Conservation (phyloP, 106 monocot species). For the Dactylorhiza incarnata region DNA sequence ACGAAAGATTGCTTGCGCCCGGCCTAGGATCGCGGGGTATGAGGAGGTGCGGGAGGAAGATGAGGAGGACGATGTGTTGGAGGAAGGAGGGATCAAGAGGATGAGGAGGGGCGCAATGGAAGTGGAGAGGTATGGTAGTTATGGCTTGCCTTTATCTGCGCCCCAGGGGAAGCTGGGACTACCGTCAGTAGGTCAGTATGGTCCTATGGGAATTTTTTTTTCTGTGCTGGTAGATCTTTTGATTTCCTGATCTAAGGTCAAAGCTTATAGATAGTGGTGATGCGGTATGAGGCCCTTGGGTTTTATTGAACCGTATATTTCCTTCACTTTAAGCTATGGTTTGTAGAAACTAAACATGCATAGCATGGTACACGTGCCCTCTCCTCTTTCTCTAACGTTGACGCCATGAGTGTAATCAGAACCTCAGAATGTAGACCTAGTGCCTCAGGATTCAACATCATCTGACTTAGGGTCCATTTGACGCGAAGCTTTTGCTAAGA, state of each 20-base stretch:
- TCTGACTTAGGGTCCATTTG: too few species aligned
- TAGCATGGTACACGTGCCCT: neutral
- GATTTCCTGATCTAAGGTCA: neutral
- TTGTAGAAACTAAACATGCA: neutral
- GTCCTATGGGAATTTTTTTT: neutral
- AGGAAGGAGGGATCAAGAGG: constrained; percentile 10
- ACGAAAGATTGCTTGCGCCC: constrained; percentile 2
- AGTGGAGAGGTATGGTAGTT: neutral
- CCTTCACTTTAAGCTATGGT: neutral
- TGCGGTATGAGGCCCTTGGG: neutral
- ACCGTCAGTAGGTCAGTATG: constrained; percentile 3
- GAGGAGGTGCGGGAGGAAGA: constrained; percentile 19
- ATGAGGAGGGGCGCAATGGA: constrained; percentile 5
- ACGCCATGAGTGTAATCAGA: too few species aligned
- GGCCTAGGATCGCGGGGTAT: constrained; percentile 12
- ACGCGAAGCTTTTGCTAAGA: too few species aligned
- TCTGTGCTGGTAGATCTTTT: neutral
- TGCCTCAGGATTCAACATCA: too few species aligned
- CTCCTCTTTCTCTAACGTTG: too few species aligned
- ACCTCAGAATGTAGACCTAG: too few species aligned
- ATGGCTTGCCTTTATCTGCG: neutral
- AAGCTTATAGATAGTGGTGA: neutral
- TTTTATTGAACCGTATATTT: neutral
- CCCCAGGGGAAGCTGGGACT: constrained; percentile 4
- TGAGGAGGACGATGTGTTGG: constrained; percentile 12